Evolutionary conservation across 495 filamentous ascomycete species (phyloP).

Genomic region (Tetracladium marchalianum): DNA sequence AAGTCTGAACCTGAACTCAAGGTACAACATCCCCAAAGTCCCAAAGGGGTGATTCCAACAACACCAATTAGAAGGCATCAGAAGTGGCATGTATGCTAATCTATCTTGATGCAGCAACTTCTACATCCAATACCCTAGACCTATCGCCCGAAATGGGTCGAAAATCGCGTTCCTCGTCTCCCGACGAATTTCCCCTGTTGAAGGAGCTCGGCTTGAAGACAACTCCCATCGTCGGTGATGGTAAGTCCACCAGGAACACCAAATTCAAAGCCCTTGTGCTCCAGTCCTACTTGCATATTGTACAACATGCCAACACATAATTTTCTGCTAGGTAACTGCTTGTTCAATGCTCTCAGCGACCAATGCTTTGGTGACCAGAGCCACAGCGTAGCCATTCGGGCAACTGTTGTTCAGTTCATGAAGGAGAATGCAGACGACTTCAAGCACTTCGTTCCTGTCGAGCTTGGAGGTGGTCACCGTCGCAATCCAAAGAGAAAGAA

Average conservation of each 20-base stretch:
- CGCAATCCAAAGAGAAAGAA: constrained; percentile 54
- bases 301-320: constrained; percentile 9
- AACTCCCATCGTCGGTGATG: constrained; percentile 39
- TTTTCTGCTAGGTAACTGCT: constrained; percentile 50
- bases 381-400: constrained; percentile 48
- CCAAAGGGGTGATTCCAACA: no score
- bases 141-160: constrained; percentile 17
- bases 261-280: neutral
- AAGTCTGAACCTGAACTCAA: no score
- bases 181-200: constrained; percentile 47
- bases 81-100: no score
- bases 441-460: constrained; percentile 53
- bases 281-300: neutral
- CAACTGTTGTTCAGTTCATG: constrained; percentile 53
- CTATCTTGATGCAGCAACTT: no score
- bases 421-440: constrained; percentile 48
- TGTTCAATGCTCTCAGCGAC: constrained; percentile 70
- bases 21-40: no score
- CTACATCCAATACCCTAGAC: no score
- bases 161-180: neutral
- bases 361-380: constrained; percentile 59
- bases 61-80: no score
- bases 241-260: constrained; percentile 22
- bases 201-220: constrained; percentile 38
- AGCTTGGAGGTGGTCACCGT: constrained; percentile 46